Percentiles rank a stretch among this genome's conserved stretches.
Conservation (phyloP, 1,284 basidiomycete species). For the Tremellales sp. region DNA sequence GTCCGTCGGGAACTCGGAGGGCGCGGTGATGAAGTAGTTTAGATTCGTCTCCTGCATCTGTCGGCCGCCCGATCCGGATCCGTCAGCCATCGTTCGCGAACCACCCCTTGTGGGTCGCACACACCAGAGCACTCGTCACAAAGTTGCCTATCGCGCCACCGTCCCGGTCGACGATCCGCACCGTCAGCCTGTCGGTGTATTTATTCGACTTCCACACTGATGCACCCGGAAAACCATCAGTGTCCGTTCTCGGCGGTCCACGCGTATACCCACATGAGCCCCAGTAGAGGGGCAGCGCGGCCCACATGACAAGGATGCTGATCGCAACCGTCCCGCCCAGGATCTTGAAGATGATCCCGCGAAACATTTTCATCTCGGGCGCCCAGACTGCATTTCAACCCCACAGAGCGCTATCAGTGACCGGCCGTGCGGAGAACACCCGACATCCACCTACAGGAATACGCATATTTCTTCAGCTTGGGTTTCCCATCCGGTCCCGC, state of each 20-base stretch:
- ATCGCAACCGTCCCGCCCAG: constrained; percentile 25
- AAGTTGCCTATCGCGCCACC: constrained; percentile 48
- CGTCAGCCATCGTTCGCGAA: background rate
- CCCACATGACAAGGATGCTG: constrained; percentile 42
- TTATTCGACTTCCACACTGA: constrained; percentile 40
- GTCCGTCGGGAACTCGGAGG: constrained; percentile 30
- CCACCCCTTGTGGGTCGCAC: constrained; percentile 1
- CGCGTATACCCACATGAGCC: constrained; percentile 47
- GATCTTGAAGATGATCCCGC: constrained; percentile 38
- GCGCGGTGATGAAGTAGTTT: constrained; percentile 34
- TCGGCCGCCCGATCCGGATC: background rate
- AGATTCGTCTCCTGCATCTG: constrained; percentile 26
- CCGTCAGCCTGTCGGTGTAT: constrained; percentile 49
- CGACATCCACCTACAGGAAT: constrained; percentile 16
- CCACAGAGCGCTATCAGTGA: background rate
- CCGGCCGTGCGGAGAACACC: background rate
- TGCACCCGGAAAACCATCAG: constrained; percentile 14
- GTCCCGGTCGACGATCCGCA: constrained; percentile 53
- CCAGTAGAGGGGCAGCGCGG: constrained; percentile 49
- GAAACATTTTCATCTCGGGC: constrained; percentile 33
- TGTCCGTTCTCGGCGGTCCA: background rate
- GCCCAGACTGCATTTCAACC: constrained; percentile 19
- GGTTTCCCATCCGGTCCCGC: constrained; percentile 4
- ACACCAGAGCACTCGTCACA: constrained; percentile 29
- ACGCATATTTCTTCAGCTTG: constrained; percentile 13